Conservation (phyloP, 208 protist genomes). For the Herpetomonas muscarum region DNA sequence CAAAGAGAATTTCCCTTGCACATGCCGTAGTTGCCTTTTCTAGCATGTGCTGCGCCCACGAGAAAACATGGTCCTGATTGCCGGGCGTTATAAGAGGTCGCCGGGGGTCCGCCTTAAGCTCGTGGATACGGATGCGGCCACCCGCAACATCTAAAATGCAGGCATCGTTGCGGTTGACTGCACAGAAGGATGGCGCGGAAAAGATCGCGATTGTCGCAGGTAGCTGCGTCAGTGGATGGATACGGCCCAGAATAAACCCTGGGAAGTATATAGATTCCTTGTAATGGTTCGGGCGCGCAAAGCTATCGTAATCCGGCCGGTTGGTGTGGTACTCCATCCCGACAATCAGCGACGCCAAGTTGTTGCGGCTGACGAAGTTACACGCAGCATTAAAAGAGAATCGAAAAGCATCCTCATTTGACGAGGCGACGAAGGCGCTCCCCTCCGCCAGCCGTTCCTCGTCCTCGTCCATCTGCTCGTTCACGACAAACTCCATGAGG, state of each 20-base stretch:
- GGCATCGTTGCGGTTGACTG: conserved; percentile 74
- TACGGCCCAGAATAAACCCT: conserved; percentile 60
- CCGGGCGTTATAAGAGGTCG: conserved; percentile 65
- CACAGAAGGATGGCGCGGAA: conserved; percentile 73
- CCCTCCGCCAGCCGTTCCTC: conserved; percentile 58
- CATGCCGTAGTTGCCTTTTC: conserved; percentile 40
- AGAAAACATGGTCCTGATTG: conserved; percentile 61
- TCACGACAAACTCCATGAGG: conserved; percentile 67
- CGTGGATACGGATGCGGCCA: conserved; percentile 40
- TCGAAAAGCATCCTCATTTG: conserved; percentile 44
- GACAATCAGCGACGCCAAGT: conserved; percentile 50
- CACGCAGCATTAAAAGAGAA: conserved; percentile 78
- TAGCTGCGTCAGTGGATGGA: conserved; percentile 50
- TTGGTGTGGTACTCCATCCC: conserved; percentile 81
- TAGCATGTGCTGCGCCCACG: conserved; percentile 70
- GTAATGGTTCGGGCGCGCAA: conserved; percentile 61
- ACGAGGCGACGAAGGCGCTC: conserved; percentile 53
- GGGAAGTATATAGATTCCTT: conserved; percentile 80
- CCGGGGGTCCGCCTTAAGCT: conserved; percentile 38
- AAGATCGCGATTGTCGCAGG: conserved; percentile 68
- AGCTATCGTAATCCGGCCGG: conserved; percentile 66
- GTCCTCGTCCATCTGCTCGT: conserved; percentile 81
- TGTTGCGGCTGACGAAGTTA: conserved; percentile 76
- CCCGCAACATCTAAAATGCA: conserved; percentile 40
- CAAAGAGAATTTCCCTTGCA: conserved; percentile 52